Percentiles rank a stretch among this genome's conserved stretches.
Conservation (phyloP, 495 filamentous ascomycete genomes). For the Aspergillus cavernicola region DNA sequence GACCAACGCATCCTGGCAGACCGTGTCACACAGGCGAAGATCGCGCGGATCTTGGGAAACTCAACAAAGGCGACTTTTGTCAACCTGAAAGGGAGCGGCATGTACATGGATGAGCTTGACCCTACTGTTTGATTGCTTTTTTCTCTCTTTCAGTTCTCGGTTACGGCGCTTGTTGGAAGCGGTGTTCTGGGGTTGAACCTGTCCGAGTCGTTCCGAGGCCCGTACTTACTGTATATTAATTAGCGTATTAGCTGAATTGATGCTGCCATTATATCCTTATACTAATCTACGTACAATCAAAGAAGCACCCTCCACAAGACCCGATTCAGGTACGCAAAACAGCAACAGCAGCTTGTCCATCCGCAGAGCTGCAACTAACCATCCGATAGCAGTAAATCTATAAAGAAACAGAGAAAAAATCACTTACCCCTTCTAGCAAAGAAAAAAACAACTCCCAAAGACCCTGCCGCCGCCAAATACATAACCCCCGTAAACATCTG, state of each 20-base stretch:
- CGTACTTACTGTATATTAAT: not conserved
- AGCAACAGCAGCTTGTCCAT: too few relatives aligned
- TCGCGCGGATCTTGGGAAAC: slow-evolving; percentile 30
- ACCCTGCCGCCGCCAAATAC: slow-evolving; percentile 53
- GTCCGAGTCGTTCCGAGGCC: not conserved
- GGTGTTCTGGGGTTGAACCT: not conserved
- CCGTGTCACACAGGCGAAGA: slow-evolving; percentile 21
- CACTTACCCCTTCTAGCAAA: too few relatives aligned
- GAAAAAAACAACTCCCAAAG: slow-evolving; percentile 22
- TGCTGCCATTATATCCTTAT: too few relatives aligned
- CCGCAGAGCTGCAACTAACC: too few relatives aligned
- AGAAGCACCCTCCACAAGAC: too few relatives aligned
- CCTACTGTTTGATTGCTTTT: slow-evolving; percentile 13
- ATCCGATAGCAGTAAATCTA: too few relatives aligned
- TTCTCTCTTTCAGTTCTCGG: not conserved
- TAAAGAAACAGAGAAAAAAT: too few relatives aligned
- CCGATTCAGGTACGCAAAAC: too few relatives aligned
- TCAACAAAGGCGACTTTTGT: slow-evolving; percentile 28
- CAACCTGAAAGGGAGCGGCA: slow-evolving; percentile 33
- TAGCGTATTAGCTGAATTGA: not conserved
- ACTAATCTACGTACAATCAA: too few relatives aligned
- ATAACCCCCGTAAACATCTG: slow-evolving; percentile 60
- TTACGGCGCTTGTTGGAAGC: not conserved
- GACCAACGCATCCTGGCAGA: slow-evolving; percentile 29
- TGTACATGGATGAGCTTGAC: slow-evolving; percentile 44